Evolutionary conservation across 345 rosid species (phyloP).

Genomic region (Syzygium aqueum): DNA sequence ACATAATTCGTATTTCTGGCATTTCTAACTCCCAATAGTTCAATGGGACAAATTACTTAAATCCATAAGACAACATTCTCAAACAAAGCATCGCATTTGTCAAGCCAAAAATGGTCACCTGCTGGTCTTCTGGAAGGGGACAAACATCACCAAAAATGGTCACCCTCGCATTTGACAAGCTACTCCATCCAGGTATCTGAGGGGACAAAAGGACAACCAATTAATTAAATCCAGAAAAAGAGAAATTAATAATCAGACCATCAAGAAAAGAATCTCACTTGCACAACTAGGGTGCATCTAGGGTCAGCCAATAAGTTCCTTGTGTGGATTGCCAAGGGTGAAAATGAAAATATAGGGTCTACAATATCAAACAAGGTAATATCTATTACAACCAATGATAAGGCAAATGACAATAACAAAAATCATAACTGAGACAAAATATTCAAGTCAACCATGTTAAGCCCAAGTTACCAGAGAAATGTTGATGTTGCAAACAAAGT

Average conservation of each 20-base stretch:
- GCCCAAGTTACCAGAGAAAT: neutral
- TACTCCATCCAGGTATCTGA: constrained; percentile 98
- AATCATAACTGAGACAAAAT: neutral
- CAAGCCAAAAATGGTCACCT: constrained; percentile 28
- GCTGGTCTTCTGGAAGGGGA: constrained; percentile 81
- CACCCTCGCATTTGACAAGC: constrained; percentile 96
- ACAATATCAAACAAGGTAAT: constrained; percentile 1
- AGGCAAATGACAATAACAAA: neutral
- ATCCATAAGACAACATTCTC: neutral
- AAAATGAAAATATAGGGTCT: constrained; percentile 97
- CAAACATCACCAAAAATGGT: constrained; percentile 88
- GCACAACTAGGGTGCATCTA: constrained; percentile 93
- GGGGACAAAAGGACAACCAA: constrained; percentile 11
- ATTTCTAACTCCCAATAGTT: neutral
- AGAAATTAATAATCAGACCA: constrained; percentile 4
- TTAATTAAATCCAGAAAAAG: neutral
- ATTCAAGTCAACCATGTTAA: neutral
- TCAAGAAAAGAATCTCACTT: constrained; percentile 35
- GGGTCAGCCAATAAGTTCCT: constrained; percentile 86
- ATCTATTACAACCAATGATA: neutral
- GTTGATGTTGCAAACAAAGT: neutral
- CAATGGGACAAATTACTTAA: neutral
- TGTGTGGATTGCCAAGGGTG: constrained; percentile 92
- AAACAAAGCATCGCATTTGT: neutral
- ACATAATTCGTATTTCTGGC: neutral